Base-by-base conservation (phyloP, 495 filamentous ascomycete genomes). In the Aspergillus campestris region DNA sequence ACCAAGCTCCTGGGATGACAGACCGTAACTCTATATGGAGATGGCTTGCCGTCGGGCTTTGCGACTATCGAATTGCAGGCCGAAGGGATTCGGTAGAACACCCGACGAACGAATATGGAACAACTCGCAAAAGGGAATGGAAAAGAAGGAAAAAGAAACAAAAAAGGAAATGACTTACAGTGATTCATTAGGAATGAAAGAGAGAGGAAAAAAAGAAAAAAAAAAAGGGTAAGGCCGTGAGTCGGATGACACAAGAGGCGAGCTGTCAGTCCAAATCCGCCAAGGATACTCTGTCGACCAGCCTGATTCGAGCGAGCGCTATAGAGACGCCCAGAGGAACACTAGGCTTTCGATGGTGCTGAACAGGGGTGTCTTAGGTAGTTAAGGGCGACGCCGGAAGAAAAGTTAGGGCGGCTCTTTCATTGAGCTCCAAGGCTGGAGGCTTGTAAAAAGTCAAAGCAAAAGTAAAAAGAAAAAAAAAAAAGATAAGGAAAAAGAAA, bases 161-260 rank as follows among this genome's bases (percentile, higher is more conserved):
- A 51, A 43, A 42, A 38, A 32, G 38, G 34, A 18, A 14, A 12
- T 42, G 44, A 47, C 59, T 56, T 54, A 65, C 59, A 49, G 34
- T 55, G 56, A 59, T 59, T 59, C 56, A 59, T 59, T 53, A 40
- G 49, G 33, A 42, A 48, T 39, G 33, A 30, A 38, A 36, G 7
- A 38, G 28, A 33, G 12, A 14, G 36, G 11, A 29, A 32, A 7
- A 44, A 40, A 40, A 34, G 14, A 38, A 48, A 44, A 36, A 32
- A 42, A 52, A 40, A 38, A 40, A 39, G 31, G 34, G 7, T 2
- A 38, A 31, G 35, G 14, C 18, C 12, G 15, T 29, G 24, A 44
- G 12, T 37, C 3, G 12, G 14, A 38, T 38, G 27, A 24, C 32
- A 37, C 30, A 9, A 37, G 8, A 44, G 15, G 41, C 35, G 38